These are phyloP conservation scores for Triticum monococcum DNA, from an alignment of 176 grass and related monocot genomes.

Conservation along the genomic window DNA sequence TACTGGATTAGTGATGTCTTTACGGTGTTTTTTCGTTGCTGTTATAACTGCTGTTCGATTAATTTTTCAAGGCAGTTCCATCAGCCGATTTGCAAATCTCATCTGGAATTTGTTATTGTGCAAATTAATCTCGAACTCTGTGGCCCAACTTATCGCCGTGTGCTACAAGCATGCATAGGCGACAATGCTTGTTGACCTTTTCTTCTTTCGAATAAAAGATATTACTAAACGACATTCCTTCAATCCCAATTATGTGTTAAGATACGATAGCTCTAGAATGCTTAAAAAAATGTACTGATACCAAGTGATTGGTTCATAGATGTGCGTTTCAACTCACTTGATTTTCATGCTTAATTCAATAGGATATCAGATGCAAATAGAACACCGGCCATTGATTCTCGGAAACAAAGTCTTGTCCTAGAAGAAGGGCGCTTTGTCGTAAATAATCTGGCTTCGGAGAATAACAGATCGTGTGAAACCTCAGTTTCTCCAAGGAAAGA, in stretches of 20 bases:
- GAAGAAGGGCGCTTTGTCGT: conserved; percentile 34
- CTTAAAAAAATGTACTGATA: background rate
- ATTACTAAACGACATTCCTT: background rate
- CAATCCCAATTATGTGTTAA: conserved; percentile 7
- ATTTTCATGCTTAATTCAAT: conserved; percentile 4
- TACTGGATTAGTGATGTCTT: background rate
- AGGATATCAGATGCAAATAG: conserved; percentile 40
- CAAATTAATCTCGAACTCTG: background rate
- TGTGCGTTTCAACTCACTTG: conserved; percentile 18
- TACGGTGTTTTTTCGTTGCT: background rate
- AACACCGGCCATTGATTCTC: conserved; percentile 32
- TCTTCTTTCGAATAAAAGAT: conserved; percentile 7
- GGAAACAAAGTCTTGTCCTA: conserved; percentile 27
- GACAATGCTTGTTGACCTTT: conserved; percentile 19
- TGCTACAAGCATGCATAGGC: background rate
- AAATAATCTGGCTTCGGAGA: conserved; percentile 44
- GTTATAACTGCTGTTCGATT: background rate
- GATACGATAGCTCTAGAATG: conserved; percentile 23
- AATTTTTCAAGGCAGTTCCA: background rate
- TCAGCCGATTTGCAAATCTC: background rate
- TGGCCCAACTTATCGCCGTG: background rate
- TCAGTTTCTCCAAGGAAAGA: conserved; percentile 51
- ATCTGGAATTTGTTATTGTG: background rate
- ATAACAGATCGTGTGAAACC: conserved; percentile 34
- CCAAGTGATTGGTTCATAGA: background rate